Evolutionary conservation across 345 rosid species (phyloP).

Genomic region (Gossypium sturtianum): DNA sequence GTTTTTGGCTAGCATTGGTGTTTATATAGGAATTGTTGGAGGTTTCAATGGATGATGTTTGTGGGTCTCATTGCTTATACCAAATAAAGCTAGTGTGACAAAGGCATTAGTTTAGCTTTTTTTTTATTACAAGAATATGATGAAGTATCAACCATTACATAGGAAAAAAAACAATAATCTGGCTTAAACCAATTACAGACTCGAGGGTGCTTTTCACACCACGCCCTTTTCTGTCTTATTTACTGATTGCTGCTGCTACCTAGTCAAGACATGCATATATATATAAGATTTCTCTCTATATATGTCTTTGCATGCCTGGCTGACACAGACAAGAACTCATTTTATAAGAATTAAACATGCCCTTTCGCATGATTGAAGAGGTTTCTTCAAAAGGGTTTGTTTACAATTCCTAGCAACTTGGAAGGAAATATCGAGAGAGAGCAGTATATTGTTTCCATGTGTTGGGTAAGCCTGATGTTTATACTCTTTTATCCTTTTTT

Average conservation of each 20-base stretch:
- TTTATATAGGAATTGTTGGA: background rate
- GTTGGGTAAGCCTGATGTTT: too few relatives aligned
- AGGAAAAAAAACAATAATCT: background rate
- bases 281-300: background rate
- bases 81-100: background rate
- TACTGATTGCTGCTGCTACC: too few relatives aligned
- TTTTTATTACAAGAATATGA: too few relatives aligned
- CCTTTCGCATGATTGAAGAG: constrained; percentile 7
- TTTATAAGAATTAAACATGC: background rate
- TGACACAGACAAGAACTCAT: background rate
- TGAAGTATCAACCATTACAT: background rate
- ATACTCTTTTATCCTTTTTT: too few relatives aligned
- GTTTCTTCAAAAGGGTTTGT: background rate
- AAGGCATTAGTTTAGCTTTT: background rate
- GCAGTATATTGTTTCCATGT: too few relatives aligned
- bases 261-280: background rate
- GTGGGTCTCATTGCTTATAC: background rate
- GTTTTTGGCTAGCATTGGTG: background rate
- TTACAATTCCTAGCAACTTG: constrained; percentile 9
- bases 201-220: background rate
- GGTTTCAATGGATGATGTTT: background rate
- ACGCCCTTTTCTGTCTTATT: background rate
- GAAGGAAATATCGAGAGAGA: background rate
- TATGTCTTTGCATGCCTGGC: background rate
- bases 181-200: background rate